Base-by-base conservation (phyloP, 768 basidiomycete genomes). In the Suillus plorans region DNA sequence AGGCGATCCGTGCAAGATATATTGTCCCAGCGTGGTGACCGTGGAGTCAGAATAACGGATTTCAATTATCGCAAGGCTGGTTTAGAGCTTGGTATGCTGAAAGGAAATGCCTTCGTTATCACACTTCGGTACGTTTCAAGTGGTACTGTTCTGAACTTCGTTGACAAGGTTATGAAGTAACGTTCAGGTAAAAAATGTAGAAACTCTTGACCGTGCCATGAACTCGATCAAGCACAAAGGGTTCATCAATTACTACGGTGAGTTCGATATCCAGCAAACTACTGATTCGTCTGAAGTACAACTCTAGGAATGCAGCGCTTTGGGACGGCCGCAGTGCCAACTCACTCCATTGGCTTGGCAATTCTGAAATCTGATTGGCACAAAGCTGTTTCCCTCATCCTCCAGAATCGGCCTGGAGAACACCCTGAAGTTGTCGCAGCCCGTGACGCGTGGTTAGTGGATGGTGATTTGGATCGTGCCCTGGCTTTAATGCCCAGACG, bases 191-290 rank as follows among this genome's bases (percentile, higher is more conserved):
- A 87, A 92, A 62, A 89, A 89, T 9, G 78, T 81, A 69, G 86
- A 91, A 37, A 86, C 84, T 3, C 81, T 99, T 60, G 87, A 96
- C 66, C 82, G 84, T 63, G 89, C 90, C 0, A 82, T 99, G 82
- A 81, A 83, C 41, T 90, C 86, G 18, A 82, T 99, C 60, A 92
- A 94, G 75, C 77, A 83, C 61, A 87, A 86, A 64, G 97, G 97
- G 0, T 99, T 99, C 77, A 94, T 99, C 75, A 99, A 99, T 74
- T 99, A 98, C 73, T 99, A 97, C 73, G 96, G 95, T 93, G 77
- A 39, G 64, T 25, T 36, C 41, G 41, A 60, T 50, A 13, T 62
- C 52, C 50, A n/a, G 18, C 25, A 13, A 61, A 62, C 18, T 47
- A n/a, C 44, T 67, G n/a, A 70, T 60, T 44, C 37, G 5, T 68